A percentile compares a stretch with the other conserved stretches of the same genome.
Evolutionary conservation across 768 basidiomycete species (phyloP).

Genomic region (Calvatia gigantea): DNA sequence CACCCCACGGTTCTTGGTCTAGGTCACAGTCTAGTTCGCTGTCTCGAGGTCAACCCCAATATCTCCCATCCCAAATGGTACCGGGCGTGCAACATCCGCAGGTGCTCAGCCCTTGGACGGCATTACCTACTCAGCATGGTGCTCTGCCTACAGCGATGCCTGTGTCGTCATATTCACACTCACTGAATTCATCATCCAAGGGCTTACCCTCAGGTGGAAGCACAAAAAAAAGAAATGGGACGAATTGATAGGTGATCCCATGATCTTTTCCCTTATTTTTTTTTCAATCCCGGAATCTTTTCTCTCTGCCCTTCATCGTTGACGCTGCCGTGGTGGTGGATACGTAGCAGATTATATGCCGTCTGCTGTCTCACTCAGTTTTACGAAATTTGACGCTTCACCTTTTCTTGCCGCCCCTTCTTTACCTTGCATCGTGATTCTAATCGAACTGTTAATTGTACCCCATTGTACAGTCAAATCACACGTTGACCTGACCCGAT

Average conservation of each 20-base stretch:
- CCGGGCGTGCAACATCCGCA: constrained; percentile 21
- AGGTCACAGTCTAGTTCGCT: constrained; percentile 19
- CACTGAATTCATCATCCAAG: neutral
- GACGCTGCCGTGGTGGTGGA: neutral
- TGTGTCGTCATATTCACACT: constrained; percentile 15
- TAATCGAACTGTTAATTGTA: constrained; percentile 12
- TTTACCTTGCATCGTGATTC: neutral
- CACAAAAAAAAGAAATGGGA: neutral
- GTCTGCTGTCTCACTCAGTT: neutral
- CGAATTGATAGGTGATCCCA: neutral
- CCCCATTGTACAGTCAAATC: constrained; percentile 9
- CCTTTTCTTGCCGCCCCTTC: neutral
- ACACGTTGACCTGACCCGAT: neutral
- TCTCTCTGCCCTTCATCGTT: neutral
- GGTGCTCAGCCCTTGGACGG: constrained; percentile 39
- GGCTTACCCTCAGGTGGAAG: neutral
- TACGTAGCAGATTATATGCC: neutral
- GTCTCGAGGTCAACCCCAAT: constrained; percentile 23
- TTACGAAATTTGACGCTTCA: constrained; percentile 7
- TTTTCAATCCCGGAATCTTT: neutral
- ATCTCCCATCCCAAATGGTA: constrained; percentile 16
- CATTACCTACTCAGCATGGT: constrained; percentile 33
- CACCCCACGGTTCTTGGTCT: constrained; percentile 14
- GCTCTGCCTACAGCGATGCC: constrained; percentile 25
- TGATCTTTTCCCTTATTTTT: neutral